phyloP scores from a whole-genome alignment of 257 asterid species.

The Eucommia ulmoides region DNA sequence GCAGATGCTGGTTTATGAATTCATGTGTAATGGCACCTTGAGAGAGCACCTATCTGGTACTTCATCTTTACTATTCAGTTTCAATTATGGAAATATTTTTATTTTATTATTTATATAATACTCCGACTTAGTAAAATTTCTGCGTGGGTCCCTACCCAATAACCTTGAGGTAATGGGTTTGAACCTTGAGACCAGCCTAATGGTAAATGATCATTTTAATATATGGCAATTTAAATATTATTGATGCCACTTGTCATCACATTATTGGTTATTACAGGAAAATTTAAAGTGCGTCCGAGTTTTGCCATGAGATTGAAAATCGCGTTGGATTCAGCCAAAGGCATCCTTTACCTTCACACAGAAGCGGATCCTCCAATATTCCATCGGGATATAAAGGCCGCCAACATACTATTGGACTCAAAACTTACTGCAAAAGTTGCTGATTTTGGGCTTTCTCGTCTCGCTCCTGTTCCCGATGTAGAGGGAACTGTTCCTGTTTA shows the following conservation, averaged over 20 bases:
- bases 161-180: too few species aligned
- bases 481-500: slow-evolving; percentile 70
- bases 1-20: slow-evolving; percentile 96
- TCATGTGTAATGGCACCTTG: slow-evolving; percentile 79
- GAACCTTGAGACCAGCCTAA: too few species aligned
- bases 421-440: slow-evolving; percentile 77
- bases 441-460: slow-evolving; percentile 88
- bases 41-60: slow-evolving; percentile 87
- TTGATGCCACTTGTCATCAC: too few species aligned
- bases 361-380: slow-evolving; percentile 98
- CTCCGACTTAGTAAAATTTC: too few species aligned
- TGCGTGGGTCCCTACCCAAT: too few species aligned
- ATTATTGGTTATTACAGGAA: slow-evolving; percentile 54
- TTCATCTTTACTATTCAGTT: too few species aligned
- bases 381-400: slow-evolving; percentile 94
- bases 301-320: slow-evolving; percentile 66
- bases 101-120: too few species aligned
- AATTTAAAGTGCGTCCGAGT: slow-evolving; percentile 35
- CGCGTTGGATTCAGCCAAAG: slow-evolving; percentile 79
- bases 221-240: too few species aligned
- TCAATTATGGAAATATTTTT: too few species aligned
- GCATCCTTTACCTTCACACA: slow-evolving; percentile 85
- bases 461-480: slow-evolving; percentile 77
- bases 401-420: slow-evolving; percentile 74
- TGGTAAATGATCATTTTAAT: too few species aligned